Evolutionary conservation across 2,329 filamentous ascomycete genomes (phyloP), one percentile per base, ranked within the genome.

Genomic region (Pseudogymnoascus sp.): DNA sequence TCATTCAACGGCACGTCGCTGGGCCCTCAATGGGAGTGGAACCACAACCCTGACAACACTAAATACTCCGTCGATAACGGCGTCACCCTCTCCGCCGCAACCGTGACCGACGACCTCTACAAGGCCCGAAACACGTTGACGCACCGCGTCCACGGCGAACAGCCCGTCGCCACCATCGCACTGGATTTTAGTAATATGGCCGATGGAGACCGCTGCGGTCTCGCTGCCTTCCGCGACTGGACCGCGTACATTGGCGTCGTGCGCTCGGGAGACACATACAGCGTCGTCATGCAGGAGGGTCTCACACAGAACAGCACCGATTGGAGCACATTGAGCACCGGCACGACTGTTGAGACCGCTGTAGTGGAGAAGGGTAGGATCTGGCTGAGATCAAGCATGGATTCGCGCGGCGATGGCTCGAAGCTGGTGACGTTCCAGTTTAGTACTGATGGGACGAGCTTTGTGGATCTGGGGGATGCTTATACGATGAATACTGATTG

Each of bases 21-120:
- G 0, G 71, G 74, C 7, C 75, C 76, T 0, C 73, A 78, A 2
- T 86, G 81, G 80, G 83, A 86, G 69, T 86, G 83, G 83, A 87
- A 86, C 68, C 83, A 86, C 67, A 85, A 86, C 70, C 83, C 83
- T 0, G 82, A 86, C 63, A 75, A 72, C 1, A 74, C 71, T 8
- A 79, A 78, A 15, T 86, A 73, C 68, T 70, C 68, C 1, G 74
- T 83, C 9, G 71, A 75, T 40, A 73, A 78, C 31, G 79, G 80
- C 1, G 68, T 86, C 2, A 76, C 74, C 0, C 74, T 86, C 1
- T 73, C 71, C 28, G 80, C 83, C 2, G 80, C 79, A 1, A 82
- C 78, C 0, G 77, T 84, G 1, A 86, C 83, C 0, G 71, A 74
- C 11, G 82, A 85, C 66, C 69, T 85, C 1, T 81, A 76, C 64